A percentile compares a stretch with the other conserved stretches of the same genome.
Conservation (phyloP, 2,329 filamentous ascomycete genomes). For the Penicillium fuscoglaucum region DNA sequence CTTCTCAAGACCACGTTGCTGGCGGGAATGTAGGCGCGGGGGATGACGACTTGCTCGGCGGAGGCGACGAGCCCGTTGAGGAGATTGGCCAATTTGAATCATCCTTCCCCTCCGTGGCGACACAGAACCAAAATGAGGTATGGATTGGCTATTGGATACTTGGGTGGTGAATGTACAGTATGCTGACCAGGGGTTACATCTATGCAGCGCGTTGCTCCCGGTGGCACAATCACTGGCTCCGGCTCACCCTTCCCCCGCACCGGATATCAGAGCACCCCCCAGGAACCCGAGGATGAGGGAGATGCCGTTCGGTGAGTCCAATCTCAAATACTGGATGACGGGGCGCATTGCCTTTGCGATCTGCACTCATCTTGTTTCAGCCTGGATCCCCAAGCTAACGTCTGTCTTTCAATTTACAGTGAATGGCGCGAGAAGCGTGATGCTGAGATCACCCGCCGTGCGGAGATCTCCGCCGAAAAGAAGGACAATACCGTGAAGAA, state of each 20-base stretch:
- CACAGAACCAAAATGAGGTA: slow-evolving; percentile 69
- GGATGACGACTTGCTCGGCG: slow-evolving; percentile 68
- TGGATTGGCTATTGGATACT: slow-evolving; percentile 16
- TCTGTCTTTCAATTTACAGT: slow-evolving; percentile 34
- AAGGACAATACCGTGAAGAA: slow-evolving; percentile 84
- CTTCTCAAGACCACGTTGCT: slow-evolving; percentile 64
- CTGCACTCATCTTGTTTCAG: neutral
- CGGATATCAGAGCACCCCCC: slow-evolving; percentile 54
- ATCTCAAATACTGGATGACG: neutral
- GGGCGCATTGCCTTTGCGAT: slow-evolving; percentile 12
- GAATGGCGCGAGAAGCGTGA: slow-evolving; percentile 92
- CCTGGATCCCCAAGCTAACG: slow-evolving; percentile 10
- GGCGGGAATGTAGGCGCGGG: slow-evolving; percentile 60
- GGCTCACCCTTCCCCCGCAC: slow-evolving; percentile 57
- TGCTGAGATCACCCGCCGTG: slow-evolving; percentile 76
- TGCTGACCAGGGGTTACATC: slow-evolving; percentile 21
- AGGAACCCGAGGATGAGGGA: slow-evolving; percentile 74
- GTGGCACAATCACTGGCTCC: slow-evolving; percentile 76
- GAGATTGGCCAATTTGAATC: slow-evolving; percentile 72
- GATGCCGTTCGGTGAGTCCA: slow-evolving; percentile 68
- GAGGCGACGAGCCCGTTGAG: slow-evolving; percentile 37
- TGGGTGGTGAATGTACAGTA: slow-evolving; percentile 1
- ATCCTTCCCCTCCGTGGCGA: slow-evolving; percentile 83
- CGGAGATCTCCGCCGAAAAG: slow-evolving; percentile 77
- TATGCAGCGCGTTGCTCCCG: slow-evolving; percentile 67